A percentile compares a stretch with the other conserved stretches of the same genome.
phyloP scores from a whole-genome alignment of 768 basidiomycete species.

The Porphyrellus cyaneotinctus region DNA sequence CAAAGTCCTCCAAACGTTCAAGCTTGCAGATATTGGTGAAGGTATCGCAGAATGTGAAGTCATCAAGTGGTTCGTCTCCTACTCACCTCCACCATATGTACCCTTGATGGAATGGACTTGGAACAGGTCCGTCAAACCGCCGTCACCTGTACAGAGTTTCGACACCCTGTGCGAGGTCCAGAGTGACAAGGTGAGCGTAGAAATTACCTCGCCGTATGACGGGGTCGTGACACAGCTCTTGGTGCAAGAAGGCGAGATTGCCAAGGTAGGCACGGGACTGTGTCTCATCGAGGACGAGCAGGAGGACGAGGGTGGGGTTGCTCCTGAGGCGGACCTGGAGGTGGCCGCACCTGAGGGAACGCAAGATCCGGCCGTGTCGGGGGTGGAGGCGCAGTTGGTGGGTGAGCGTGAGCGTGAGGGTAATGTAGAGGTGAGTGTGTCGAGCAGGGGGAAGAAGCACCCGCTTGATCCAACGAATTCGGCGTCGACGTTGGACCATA shows the following conservation, averaged over 20 bases:
- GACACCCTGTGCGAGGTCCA: constrained; percentile 81
- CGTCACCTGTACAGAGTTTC: constrained; percentile 53
- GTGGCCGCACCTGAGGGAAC: neutral
- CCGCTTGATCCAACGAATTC: constrained; percentile 60
- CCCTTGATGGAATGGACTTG: too few relatives aligned
- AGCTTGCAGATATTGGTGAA: constrained; percentile 83
- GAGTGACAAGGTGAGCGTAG: constrained; percentile 87
- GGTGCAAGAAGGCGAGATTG: constrained; percentile 77
- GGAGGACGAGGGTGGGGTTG: constrained; percentile 32
- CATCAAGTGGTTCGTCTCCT: constrained; percentile 68
- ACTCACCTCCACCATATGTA: constrained; percentile 6
- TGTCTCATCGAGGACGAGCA: constrained; percentile 81
- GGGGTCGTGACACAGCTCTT: constrained; percentile 69
- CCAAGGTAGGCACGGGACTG: constrained; percentile 74
- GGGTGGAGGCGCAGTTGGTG: neutral
- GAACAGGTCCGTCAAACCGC: constrained; percentile 61
- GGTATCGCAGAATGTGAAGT: constrained; percentile 91
- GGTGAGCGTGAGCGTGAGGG: neutral
- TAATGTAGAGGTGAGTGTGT: neutral
- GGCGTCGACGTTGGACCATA: constrained; percentile 26
- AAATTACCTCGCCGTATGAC: constrained; percentile 85
- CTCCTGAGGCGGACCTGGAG: neutral
- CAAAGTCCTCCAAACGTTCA: constrained; percentile 56
- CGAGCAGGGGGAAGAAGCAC: constrained; percentile 35
- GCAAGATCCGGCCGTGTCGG: constrained; percentile 16